Base-by-base conservation (phyloP, 305 asterid species). In the Fraxinus platypoda region DNA sequence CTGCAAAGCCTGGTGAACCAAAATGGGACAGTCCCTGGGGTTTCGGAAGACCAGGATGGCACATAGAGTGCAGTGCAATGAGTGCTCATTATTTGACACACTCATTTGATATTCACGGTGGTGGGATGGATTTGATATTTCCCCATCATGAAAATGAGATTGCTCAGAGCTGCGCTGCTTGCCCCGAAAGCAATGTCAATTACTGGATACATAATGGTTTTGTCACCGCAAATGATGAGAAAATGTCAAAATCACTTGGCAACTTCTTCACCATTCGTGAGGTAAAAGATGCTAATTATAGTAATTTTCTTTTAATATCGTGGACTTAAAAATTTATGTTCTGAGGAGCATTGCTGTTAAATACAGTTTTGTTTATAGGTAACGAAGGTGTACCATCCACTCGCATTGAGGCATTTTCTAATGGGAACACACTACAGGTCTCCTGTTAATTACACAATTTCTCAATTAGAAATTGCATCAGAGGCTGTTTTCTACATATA, bases 1-100 rank as follows among this genome's bases (percentile, higher is more conserved):
- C 98, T 49, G 95, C 98, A 52, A 95, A 95, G 86, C 94, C 94
- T 26, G 94, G 94, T 30, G 98, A 93, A 87, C 98, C 97, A 31
- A 88, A 86, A 64, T 95, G 97, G 97, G 97, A 91, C 78, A 93
- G 95, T 84, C 95, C 97, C 31, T 93, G 98, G 97, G 97, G 98
- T 52, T 93, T 93, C 5, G 98, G 98, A 83, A 93, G 97, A 78
- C 98, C 98, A 52, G 98, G 98, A 59, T 94, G 97, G 95, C 98
- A 95, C 86, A 95, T 93, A 49, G 97, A 92, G 77, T 95, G 98
- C 91, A 95, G 97, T 84, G 98, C 98, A 31, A 95, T 93, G 97
- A 95, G 98, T 86, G 93, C 97, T 87, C 90, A 89, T 9, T 95
- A 95, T 82, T 86, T 95, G 88, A 87, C 97, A 1, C 95, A 90